Base-by-base conservation (phyloP, 768 basidiomycete species). In the Mycena filopes region DNA sequence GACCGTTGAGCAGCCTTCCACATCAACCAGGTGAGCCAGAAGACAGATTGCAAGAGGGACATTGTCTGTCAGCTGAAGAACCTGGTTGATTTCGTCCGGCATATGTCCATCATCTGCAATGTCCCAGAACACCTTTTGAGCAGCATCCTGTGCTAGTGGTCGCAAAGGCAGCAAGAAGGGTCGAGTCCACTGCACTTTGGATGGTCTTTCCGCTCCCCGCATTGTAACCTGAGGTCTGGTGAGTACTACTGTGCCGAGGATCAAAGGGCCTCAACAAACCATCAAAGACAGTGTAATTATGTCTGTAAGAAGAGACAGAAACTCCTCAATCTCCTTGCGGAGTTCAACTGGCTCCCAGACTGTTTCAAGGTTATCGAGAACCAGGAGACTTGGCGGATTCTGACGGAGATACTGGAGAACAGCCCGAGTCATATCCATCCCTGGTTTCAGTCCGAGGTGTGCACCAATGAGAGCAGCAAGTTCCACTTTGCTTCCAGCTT, bases 331-430 rank as follows among this genome's bases (percentile, higher is more conserved):
- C 0, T 41, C 28, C 7, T 4, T 1, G 21, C 54, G 54, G 4
- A 20, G 13, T 9, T 55, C 28, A 10, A 1, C 20, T 10, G 41
- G 20, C n/a, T n/a, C n/a, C n/a, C n/a, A n/a, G 1, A 38, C 8
- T n/a, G 41, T 55, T 13, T 55, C 54, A 0, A 55, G 28, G 28
- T 55, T 55, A 13, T 55, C 54, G 41, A 55, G 25, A 25, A 55
- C 16, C 38, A 55, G 5, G 15, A 55, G 25, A 15, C 16, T 11
- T 0, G 54, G 28, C 13, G 41, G 41, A 20, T n/a, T 38, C 9
- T 29, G 12, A 9, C 26, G 29, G 15, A 55, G 29, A 29, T 55
- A 28, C 3, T 25, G 40, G 18, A 55, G 28, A 6, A 55, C 15
- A 29, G 41, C 1, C 12, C 15, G 16, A 8, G 54, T 55, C 0